phyloP scores from a whole-genome alignment of 495 filamentous ascomycete genomes.

The Chaetomium fimeti region DNA sequence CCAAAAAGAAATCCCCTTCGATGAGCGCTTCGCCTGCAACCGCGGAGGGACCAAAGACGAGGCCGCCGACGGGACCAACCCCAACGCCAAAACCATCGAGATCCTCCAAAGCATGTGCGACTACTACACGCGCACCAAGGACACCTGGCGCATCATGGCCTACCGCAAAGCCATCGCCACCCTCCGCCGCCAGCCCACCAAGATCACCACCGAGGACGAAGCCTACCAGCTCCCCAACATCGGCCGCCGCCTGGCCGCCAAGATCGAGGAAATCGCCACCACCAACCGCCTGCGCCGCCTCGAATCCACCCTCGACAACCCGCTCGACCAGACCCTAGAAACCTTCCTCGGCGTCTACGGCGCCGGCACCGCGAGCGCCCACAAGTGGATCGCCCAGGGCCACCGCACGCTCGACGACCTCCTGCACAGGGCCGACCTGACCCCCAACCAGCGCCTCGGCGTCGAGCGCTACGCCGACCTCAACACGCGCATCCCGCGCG shows the following conservation, averaged over 20 bases:
- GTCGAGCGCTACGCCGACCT: slow-evolving; percentile 83
- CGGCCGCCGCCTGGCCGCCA: slow-evolving; percentile 72
- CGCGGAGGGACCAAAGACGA: slow-evolving; percentile 41
- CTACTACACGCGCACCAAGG: slow-evolving; percentile 71
- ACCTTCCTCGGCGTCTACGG: slow-evolving; percentile 78
- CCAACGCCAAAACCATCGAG: slow-evolving; percentile 74
- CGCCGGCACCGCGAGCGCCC: slow-evolving; percentile 68
- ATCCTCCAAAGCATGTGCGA: slow-evolving; percentile 79
- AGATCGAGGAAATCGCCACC: slow-evolving; percentile 84
- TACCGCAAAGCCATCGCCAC: slow-evolving; percentile 79
- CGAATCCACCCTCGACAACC: slow-evolving; percentile 63
- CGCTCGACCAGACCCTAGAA: slow-evolving; percentile 60
- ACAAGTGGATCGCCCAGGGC: slow-evolving; percentile 76
- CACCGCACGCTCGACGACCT: slow-evolving; percentile 75
- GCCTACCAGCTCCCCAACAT: slow-evolving; percentile 69
- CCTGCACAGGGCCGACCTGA: slow-evolving; percentile 60
- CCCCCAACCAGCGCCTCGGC: slow-evolving; percentile 71
- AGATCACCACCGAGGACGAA: slow-evolving; percentile 66
- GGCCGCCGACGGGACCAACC: slow-evolving; percentile 34
- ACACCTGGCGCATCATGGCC: slow-evolving; percentile 76
- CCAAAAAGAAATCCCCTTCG: slow-evolving; percentile 30
- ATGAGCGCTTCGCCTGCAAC: slow-evolving; percentile 48
- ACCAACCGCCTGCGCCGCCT: slow-evolving; percentile 75
- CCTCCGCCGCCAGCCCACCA: slow-evolving; percentile 63
- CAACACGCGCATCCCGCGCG: slow-evolving; percentile 73